Base-by-base conservation (phyloP, 140 eudicot species). In the Anethum foeniculum region DNA sequence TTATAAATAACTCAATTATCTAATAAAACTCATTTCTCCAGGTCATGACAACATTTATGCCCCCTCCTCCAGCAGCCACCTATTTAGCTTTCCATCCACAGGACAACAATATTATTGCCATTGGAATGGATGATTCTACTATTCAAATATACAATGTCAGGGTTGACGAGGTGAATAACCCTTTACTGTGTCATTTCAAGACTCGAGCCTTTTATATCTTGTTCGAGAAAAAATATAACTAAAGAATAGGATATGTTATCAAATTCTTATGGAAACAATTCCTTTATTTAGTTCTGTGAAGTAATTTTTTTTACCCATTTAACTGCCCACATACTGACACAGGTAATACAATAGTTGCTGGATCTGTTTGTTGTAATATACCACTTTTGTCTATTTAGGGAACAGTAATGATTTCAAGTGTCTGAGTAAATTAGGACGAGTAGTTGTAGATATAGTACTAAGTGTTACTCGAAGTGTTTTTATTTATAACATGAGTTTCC, bases 11-110 rank as follows among this genome's bases (percentile, higher is more conserved):
- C 23, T 52, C 56, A 71, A 76, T 11, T 30, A 72, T 49, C 77
- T 73, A 49, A 82, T 28, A 58, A 39, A 58, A 32, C 12, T 82
- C 76, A 81, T 81, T 83, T 86, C 62, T 78, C 56, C 82, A 93
- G 98, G 91, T 87, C 21, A 93, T 93, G 98, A 91, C 98, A 62
- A 93, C 98, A 46, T 89, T 91, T 88, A 93, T 93, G 98, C 89
- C 97, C 1, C 97, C 98, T 34, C 98, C 98, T 28, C 93, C 98
- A 14, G 98, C 97, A 15, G 97, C 95, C 75, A 91, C 98, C 54
- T 93, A 81, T 81, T 78, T 93, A 90, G 98, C 95, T 74, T 93
- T 93, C 81, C 98, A 93, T 86, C 98, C 98, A 60, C 98, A 91
- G 75, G 98, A 93, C 89, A 93, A 93, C 85, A 93, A 93, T 82